Conservation (phyloP, 164 flowering plant species). For the Chimonanthus salicifolius region DNA sequence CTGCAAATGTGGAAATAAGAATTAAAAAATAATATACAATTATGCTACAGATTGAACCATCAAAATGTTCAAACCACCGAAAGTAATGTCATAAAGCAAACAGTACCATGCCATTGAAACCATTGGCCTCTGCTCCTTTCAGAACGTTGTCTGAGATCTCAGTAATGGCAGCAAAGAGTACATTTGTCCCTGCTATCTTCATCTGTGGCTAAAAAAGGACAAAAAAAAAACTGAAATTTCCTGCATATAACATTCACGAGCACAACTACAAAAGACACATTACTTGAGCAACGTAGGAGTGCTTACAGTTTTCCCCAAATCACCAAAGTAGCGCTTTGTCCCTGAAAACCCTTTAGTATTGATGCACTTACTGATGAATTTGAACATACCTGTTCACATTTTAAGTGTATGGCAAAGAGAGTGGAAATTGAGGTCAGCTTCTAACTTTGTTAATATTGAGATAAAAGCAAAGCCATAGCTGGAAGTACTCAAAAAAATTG, state of each 20-base stretch:
- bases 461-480: neutral
- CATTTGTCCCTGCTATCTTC: conserved; percentile 83
- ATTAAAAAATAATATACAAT: neutral
- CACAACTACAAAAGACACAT: neutral
- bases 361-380: conserved; percentile 73
- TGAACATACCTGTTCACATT: conserved; percentile 63
- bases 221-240: neutral
- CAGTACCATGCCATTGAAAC: conserved; percentile 85
- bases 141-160: conserved; percentile 88
- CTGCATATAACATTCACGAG: neutral
- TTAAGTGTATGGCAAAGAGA: conserved; percentile 4
- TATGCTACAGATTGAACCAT: neutral
- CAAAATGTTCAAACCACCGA: conserved; percentile 1
- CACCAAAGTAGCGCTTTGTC: conserved; percentile 91
- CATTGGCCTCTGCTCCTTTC: conserved; percentile 88
- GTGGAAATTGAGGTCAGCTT: neutral
- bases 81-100: neutral
- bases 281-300: neutral
- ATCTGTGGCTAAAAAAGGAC: conserved; percentile 39
- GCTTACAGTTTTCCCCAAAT: conserved; percentile 84
- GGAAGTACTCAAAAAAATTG: neutral
- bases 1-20: neutral
- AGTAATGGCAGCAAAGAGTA: conserved; percentile 81
- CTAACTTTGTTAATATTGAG: neutral
- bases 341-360: conserved; percentile 79